These are phyloP conservation scores for Caryopteris hybrid DNA, from an alignment of 305 asterid genomes.

Conservation along the genomic window DNA sequence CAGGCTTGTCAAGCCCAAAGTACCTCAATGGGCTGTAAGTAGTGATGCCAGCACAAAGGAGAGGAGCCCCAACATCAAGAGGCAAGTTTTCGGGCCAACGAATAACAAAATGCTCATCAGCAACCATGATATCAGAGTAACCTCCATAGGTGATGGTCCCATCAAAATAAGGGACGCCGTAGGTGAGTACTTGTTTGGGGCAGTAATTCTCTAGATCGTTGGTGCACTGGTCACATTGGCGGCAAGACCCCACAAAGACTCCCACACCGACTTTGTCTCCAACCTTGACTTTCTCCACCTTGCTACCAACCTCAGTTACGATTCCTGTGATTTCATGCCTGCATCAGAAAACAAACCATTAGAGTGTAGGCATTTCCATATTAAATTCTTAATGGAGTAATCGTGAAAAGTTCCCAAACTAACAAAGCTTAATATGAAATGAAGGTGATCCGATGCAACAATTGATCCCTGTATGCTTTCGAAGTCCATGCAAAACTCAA, in stretches of 20 bases:
- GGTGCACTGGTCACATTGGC: conserved; percentile 28
- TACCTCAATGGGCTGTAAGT: conserved; percentile 37
- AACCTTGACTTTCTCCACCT: conserved; percentile 28
- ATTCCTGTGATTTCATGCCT: conserved; percentile 35
- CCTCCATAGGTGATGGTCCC: conserved; percentile 34
- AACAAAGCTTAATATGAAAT: too few relatives aligned
- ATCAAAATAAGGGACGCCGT: conserved; percentile 19
- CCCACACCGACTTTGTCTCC: conserved; percentile 41
- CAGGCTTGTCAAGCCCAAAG: conserved; percentile 43
- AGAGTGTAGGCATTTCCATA: too few relatives aligned
- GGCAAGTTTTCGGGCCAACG: conserved; percentile 39
- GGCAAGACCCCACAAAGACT: conserved; percentile 30
- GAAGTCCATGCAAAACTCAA: too few relatives aligned
- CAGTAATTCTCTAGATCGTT: conserved; percentile 38
- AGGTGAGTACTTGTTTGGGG: conserved; percentile 22
- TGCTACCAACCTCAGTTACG: conserved; percentile 35
- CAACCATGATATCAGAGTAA: conserved; percentile 33
- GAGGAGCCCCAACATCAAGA: conserved; percentile 35
- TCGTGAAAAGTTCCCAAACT: too few relatives aligned
- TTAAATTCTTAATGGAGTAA: too few relatives aligned
- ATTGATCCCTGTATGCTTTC: too few relatives aligned
- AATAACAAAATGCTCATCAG: conserved; percentile 34
- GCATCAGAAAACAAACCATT: neutral
- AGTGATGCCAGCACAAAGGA: conserved; percentile 35
- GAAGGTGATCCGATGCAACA: too few relatives aligned